Evolutionary conservation across 2,329 filamentous ascomycete genomes (phyloP).

Genomic region (Sporothrix mexicana): DNA sequence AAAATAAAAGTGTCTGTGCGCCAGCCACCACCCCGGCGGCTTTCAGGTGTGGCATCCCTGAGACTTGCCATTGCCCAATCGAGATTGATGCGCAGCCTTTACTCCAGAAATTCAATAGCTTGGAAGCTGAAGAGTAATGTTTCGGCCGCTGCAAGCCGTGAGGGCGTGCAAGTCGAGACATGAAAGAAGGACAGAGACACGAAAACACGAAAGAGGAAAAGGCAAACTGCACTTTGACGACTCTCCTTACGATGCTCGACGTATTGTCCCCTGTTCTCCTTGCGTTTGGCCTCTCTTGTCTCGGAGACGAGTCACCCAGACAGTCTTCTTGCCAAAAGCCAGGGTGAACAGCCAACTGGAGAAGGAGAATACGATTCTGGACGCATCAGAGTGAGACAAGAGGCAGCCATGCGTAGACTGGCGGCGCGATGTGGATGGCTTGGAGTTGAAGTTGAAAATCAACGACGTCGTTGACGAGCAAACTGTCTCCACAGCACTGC

Average conservation of each 20-base stretch:
- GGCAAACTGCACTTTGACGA: neutral
- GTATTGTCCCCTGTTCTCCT: neutral
- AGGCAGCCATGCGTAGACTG: neutral
- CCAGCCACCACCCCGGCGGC: neutral
- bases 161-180: neutral
- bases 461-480: slow-evolving; percentile 10
- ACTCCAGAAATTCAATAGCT: neutral
- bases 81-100: slow-evolving; percentile 18
- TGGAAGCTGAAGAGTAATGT: neutral
- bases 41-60: neutral
- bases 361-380: neutral
- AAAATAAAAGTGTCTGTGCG: neutral
- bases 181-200: neutral
- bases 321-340: too few relatives aligned
- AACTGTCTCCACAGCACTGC: neutral
- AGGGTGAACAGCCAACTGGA: neutral
- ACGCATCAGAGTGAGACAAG: slow-evolving; percentile 9
- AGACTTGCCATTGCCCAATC: slow-evolving; percentile 14
- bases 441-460: neutral
- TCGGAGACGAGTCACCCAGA: slow-evolving; percentile 6
- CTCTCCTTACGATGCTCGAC: neutral
- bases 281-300: neutral
- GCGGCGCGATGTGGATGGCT: neutral
- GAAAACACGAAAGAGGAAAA: neutral
- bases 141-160: slow-evolving; percentile 11